Evolutionary conservation across 306 rosid genomes (phyloP), one percentile per base, ranked within the genome.

Genomic region (Prunus kanzakura): DNA sequence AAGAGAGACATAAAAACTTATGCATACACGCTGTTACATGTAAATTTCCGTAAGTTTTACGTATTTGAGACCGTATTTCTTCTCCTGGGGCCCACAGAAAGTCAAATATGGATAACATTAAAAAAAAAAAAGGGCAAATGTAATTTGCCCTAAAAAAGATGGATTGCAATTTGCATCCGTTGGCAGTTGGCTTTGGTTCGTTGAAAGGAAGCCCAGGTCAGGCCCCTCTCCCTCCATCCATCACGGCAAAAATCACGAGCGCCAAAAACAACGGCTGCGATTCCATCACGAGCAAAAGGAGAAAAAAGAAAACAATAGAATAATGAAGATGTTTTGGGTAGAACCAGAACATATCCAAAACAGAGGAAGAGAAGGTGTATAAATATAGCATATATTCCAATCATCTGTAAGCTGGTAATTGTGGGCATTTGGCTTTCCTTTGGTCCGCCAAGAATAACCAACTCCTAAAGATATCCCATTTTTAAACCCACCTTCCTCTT

Each of bases 301-400:
- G 41, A 14, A 15, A 61, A 14, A 3, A 9, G 19, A 6, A 29
- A 7, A 4, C 20, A 68, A 51, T 3, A 18, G 16, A 51, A 14
- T 22, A 15, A 22, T 41, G 20, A 60, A 65, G 30, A 46, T 60
- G 77, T 61, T 60, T 73, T 23, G 51, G 77, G 69, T 61, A 46
- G 45, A 60, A 57, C 8, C 9, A 50, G 18, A 38, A n/a, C 27
- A n/a, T n/a, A 38, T n/a, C 51, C 32, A 66, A 45, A 27, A 46
- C 69, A 29, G 45, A 58, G 18, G 18, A 63, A 52, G 45, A 30
- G 65, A 1, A 3, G 32, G 64, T 84, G 86, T 88, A 93, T 91
- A 93, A 88, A 89, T 88, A 89, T 83, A 82, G 91, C 79, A 74
- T 61, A 74, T 43, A 23, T 81, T 84, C 88, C 86, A 82, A 79